A percentile compares a stretch with the other conserved stretches of the same genome.
phyloP scores from a whole-genome alignment of 208 protist species.

The Acanthamoeba lenticulata region DNA sequence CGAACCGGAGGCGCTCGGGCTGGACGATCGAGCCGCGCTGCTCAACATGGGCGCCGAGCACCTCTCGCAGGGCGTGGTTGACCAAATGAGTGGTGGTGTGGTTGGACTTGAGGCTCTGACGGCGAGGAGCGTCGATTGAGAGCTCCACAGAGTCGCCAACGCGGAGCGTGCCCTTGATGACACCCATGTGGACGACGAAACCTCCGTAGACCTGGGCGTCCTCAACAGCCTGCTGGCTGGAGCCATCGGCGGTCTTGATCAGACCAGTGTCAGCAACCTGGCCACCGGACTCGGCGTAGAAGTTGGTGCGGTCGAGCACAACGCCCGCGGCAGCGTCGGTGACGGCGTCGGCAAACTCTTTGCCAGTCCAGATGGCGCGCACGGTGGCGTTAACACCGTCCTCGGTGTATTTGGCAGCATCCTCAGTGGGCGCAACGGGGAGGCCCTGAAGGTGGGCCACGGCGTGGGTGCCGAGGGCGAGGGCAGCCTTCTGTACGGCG shows the following conservation, averaged over 20 bases:
- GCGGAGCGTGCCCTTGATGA: slow-evolving; percentile 83
- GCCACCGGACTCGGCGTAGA: slow-evolving; percentile 98
- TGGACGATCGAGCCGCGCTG: slow-evolving; percentile 64
- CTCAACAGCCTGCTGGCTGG: not conserved
- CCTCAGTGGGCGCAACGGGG: slow-evolving; percentile 92
- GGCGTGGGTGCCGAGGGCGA: slow-evolving; percentile 79
- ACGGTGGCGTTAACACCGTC: slow-evolving; percentile 69
- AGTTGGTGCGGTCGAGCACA: slow-evolving; percentile 95
- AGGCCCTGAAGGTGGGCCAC: slow-evolving; percentile 87
- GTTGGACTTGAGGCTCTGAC: slow-evolving; percentile 72
- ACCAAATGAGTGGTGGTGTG: slow-evolving; percentile 52
- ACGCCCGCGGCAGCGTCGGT: slow-evolving; percentile 84
- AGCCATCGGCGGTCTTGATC: slow-evolving; percentile 81
- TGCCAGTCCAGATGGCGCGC: slow-evolving; percentile 87
- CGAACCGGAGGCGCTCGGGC: slow-evolving; percentile 68
- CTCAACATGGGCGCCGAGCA: not conserved
- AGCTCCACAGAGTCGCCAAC: slow-evolving; percentile 82
- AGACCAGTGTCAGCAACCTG: slow-evolving; percentile 97
- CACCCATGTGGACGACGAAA: slow-evolving; percentile 97
- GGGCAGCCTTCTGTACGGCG: slow-evolving; percentile 32
- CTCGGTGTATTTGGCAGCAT: slow-evolving; percentile 93
- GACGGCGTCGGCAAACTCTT: slow-evolving; percentile 87
- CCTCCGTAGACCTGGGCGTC: slow-evolving; percentile 88
- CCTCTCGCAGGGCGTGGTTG: slow-evolving; percentile 46
- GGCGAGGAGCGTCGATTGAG: slow-evolving; percentile 91